Conservation (phyloP, 1,284 basidiomycete genomes). For the Cutaneotrichosporon sp. region DNA sequence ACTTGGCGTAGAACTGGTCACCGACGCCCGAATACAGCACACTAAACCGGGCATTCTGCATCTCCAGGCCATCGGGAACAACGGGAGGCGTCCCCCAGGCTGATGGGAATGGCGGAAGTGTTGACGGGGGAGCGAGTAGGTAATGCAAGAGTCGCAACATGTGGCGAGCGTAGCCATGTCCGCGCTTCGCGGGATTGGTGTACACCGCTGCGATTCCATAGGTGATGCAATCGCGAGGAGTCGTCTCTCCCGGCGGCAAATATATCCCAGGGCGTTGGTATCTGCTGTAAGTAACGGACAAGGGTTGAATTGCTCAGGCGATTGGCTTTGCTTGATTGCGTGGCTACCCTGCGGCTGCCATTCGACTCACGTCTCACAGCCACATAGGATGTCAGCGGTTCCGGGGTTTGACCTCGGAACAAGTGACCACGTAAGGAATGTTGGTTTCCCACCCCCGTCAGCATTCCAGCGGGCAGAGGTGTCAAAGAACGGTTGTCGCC, state of each 20-base stretch:
- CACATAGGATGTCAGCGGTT: slow-evolving; percentile 27
- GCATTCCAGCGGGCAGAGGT: neutral
- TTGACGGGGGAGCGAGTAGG: slow-evolving; percentile 11
- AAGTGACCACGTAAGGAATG: slow-evolving; percentile 22
- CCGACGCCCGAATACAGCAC: slow-evolving; percentile 39
- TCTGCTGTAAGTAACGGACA: slow-evolving; percentile 15
- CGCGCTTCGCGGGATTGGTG: slow-evolving; percentile 28
- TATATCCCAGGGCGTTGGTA: slow-evolving; percentile 19
- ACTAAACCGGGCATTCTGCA: slow-evolving; percentile 17
- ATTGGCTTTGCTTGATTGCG: no score
- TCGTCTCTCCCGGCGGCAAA: slow-evolving; percentile 6
- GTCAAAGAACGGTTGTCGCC: neutral
- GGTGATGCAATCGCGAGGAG: slow-evolving; percentile 15
- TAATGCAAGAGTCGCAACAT: slow-evolving; percentile 35
- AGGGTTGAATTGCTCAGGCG: no score
- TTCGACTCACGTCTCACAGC: slow-evolving; percentile 26
- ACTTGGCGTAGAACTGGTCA: slow-evolving; percentile 27
- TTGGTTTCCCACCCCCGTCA: neutral
- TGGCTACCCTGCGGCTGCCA: no score
- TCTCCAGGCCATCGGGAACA: neutral
- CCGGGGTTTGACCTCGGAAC: slow-evolving; percentile 21
- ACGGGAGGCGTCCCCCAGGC: slow-evolving; percentile 25
- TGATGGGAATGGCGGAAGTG: slow-evolving; percentile 21
- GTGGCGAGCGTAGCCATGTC: slow-evolving; percentile 34
- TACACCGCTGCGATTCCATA: slow-evolving; percentile 39